These are phyloP conservation scores for Amniculicola lignicola DNA, from an alignment of 495 filamentous ascomycete species.

Conservation along the genomic window DNA sequence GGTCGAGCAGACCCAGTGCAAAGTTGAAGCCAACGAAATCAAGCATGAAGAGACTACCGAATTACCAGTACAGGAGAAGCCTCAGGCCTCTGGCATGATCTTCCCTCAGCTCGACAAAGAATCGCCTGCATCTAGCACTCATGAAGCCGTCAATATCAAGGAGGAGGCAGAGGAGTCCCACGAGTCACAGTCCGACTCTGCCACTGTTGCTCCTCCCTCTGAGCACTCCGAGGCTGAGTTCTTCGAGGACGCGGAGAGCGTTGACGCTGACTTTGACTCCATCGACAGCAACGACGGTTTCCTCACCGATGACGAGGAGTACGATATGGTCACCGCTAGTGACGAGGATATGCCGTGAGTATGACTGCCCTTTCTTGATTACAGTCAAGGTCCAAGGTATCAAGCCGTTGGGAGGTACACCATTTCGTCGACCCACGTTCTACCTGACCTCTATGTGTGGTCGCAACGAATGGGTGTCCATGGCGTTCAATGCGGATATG, in stretches of 20 bases:
- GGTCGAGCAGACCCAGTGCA: background rate
- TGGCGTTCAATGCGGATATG: too few species aligned
- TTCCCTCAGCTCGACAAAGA: constrained; percentile 97
- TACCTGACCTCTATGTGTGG: too few species aligned
- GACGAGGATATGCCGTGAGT: constrained; percentile 66
- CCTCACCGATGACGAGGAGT: constrained; percentile 95
- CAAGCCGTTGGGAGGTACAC: too few species aligned
- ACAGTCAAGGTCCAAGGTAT: too few species aligned
- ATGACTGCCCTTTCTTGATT: too few species aligned
- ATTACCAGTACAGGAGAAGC: constrained; percentile 23
- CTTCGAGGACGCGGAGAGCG: constrained; percentile 31
- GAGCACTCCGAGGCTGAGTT: constrained; percentile 12
- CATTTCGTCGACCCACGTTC: too few species aligned
- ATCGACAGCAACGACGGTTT: constrained; percentile 58
- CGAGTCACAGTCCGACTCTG: constrained; percentile 10
- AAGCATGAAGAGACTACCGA: constrained; percentile 31
- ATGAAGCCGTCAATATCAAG: constrained; percentile 50
- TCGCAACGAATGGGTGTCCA: too few species aligned
- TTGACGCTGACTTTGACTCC: constrained; percentile 46
- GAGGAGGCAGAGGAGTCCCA: constrained; percentile 17
- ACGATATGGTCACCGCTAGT: constrained; percentile 91
- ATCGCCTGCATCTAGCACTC: constrained; percentile 75
- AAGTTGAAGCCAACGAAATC: constrained; percentile 3
- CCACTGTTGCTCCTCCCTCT: constrained; percentile 12
- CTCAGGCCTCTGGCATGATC: constrained; percentile 69